These are phyloP conservation scores for Aspergillus piperis DNA, from an alignment of 2,329 filamentous ascomycete genomes.

Conservation along the genomic window DNA sequence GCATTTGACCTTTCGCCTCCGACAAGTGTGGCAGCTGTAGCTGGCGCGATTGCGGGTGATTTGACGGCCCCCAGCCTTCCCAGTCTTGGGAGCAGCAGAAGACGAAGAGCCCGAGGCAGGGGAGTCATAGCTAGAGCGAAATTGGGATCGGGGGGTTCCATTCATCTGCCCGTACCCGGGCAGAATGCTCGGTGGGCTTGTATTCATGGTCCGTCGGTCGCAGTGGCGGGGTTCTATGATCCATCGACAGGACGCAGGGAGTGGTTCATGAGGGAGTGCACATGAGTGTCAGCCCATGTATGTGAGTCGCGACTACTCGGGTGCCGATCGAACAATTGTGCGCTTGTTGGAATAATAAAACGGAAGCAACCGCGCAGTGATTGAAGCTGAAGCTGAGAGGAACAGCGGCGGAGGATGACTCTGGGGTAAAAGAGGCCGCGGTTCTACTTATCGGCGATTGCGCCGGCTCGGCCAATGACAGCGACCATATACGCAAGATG, in stretches of 20 bases:
- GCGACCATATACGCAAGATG: constrained; percentile 5
- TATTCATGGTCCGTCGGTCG: constrained; percentile 24
- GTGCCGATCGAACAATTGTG: background rate
- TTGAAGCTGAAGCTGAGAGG: constrained; percentile 2
- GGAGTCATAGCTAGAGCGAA: constrained; percentile 10
- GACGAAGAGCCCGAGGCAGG: constrained; percentile 8
- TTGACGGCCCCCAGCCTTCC: constrained; percentile 39
- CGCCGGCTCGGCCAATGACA: constrained; percentile 14
- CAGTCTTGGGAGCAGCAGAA: constrained; percentile 7
- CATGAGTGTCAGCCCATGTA: constrained; percentile 8
- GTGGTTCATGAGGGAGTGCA: constrained; percentile 16
- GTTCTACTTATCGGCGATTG: constrained; percentile 11
- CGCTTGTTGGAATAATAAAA: background rate
- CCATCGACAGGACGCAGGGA: constrained; percentile 18
- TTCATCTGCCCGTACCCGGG: constrained; percentile 16
- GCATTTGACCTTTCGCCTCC: constrained; percentile 51
- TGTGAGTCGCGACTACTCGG: background rate
- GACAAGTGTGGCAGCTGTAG: constrained; percentile 51
- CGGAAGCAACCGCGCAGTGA: background rate
- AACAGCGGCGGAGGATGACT: constrained; percentile 7
- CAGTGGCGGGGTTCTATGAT: constrained; percentile 25
- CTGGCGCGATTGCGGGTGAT: constrained; percentile 51
- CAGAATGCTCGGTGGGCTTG: constrained; percentile 19
- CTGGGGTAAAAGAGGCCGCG: constrained; percentile 12
- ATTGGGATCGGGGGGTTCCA: constrained; percentile 7